Conservation (phyloP, 2,329 filamentous ascomycete species). For the Penicillium occitanis region DNA sequence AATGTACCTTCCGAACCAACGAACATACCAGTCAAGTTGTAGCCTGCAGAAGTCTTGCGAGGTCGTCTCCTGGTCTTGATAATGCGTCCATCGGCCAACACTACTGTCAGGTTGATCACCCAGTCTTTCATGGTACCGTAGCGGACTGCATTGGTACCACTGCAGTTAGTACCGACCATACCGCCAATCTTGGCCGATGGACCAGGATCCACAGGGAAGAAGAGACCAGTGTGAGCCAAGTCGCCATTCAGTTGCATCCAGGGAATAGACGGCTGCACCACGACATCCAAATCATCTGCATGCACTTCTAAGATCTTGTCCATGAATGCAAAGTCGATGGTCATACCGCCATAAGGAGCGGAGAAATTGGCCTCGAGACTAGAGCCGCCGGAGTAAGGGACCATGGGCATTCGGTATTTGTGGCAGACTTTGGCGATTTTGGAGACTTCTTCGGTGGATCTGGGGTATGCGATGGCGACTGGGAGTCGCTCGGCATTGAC, state of each 20-base stretch:
- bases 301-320: slow-evolving; percentile 76
- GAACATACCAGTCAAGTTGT: slow-evolving; percentile 69
- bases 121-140: slow-evolving; percentile 78
- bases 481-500: slow-evolving; percentile 65
- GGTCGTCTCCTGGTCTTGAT: slow-evolving; percentile 69
- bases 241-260: slow-evolving; percentile 86
- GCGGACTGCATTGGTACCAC: slow-evolving; percentile 59
- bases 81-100: slow-evolving; percentile 65
- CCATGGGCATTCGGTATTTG: slow-evolving; percentile 77
- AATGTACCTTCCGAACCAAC: slow-evolving; percentile 70
- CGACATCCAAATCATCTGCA: slow-evolving; percentile 85
- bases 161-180: slow-evolving; percentile 68
- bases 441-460: slow-evolving; percentile 63
- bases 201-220: slow-evolving; percentile 88
- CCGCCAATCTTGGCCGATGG: slow-evolving; percentile 60
- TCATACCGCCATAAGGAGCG: slow-evolving; percentile 80
- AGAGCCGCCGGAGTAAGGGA: slow-evolving; percentile 81
- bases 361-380: slow-evolving; percentile 89
- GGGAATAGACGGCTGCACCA: slow-evolving; percentile 86
- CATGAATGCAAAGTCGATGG: slow-evolving; percentile 88
- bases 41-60: slow-evolving; percentile 68
- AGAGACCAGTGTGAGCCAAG: slow-evolving; percentile 71
- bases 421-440: slow-evolving; percentile 69
- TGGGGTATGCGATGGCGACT: slow-evolving; percentile 65
- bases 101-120: slow-evolving; percentile 69